Base-by-base conservation (phyloP, 73 alveolate species). In the Stentor coeruleus region DNA sequence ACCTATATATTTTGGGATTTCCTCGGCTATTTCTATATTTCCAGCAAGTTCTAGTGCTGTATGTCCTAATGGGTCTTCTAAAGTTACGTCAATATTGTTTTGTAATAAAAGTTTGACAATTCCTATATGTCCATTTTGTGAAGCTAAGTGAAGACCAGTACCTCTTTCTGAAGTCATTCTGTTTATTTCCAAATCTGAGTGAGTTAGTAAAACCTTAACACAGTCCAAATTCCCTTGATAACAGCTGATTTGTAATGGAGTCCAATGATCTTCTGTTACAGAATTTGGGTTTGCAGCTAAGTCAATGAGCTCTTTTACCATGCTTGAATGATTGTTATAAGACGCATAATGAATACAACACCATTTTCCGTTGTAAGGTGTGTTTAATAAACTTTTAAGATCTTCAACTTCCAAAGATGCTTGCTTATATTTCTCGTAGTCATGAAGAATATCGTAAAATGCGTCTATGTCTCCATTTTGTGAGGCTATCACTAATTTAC, bases 141-240 rank as follows among this genome's bases (percentile, higher is more conserved):
- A 20, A 33, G 79, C 79, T 26, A 66, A 33, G 37, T 66, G 79
- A 0, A 66, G 79, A 1, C 79, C 79, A 0, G 79, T 66, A 28
- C 79, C 79, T 66, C 79, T 20, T 33, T 66, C 79, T 1, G 42
- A 20, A 20, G 79, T 66, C 79, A 66, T 66, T 66, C 33, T 66
- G 37, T 66, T 66, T 11, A 66, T 33, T 26, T 66, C 40, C 42
- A 20, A 20, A 66, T 66, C 20, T 26, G 79, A 40, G 2, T 66
- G 79, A 31, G n/a, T 26, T 28, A 66, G 36, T 1, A 66, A 40
- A 20, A 66, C 15, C 14, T 66, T 26, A 14, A 66, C 79, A 66
- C 79, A 66, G n/a, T 66, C 79, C 79, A 20, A 20, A 66, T 66
- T 37, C 14, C 79, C 79, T 66, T 66, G 79, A 66, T 66, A 66